Base-by-base conservation (phyloP, 2,329 filamentous ascomycete species). In the Pestalotiopsis sp. region DNA sequence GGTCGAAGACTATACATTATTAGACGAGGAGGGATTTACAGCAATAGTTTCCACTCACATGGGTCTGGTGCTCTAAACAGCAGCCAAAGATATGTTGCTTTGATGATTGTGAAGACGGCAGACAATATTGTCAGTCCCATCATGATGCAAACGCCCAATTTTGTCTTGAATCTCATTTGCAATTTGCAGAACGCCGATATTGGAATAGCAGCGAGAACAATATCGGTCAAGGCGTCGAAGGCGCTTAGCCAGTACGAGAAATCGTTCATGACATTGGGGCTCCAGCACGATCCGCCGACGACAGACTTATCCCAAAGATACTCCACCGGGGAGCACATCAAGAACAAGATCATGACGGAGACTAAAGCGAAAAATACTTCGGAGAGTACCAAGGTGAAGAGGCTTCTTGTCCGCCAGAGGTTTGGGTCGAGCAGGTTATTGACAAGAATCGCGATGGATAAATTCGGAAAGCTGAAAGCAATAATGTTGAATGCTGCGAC, bases 381-480 rank as follows among this genome's bases (percentile, higher is more conserved):
- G 20, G 77, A 13, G 12, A 71, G 71, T 9, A 69, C 66, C 74
- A 77, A 73, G 41, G 25, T 59, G 61, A 74, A 74, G 4, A 77
- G 69, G 11, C 64, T 57, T 31, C 70, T 57, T 3, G 71, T 66
- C 45, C 76, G 72, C 3, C 68, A 59, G 3, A 67, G 66, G 49
- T 77, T 74, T 6, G 73, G 75, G 56, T 76, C 75, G 1, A 77
- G 72, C 3, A 77, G 70, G 49, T 76, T 64, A 23, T 68, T 70
- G 45, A 76, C 69, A 17, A 77, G 71, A 23, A 77, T 75, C 6
- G 75, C 70, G 69, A 76, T 76, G 17, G 74, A 72, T 64, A 77
- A 76, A 66, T 77, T 77, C 39, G 75, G 76, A 56, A 77, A 76
- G 66, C 74, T 76, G 64, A 73, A 77, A 23, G 74, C 39, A 70